Evolutionary conservation across 2,329 filamentous ascomycete genomes (phyloP).

Genomic region (Diaporthe sp.): DNA sequence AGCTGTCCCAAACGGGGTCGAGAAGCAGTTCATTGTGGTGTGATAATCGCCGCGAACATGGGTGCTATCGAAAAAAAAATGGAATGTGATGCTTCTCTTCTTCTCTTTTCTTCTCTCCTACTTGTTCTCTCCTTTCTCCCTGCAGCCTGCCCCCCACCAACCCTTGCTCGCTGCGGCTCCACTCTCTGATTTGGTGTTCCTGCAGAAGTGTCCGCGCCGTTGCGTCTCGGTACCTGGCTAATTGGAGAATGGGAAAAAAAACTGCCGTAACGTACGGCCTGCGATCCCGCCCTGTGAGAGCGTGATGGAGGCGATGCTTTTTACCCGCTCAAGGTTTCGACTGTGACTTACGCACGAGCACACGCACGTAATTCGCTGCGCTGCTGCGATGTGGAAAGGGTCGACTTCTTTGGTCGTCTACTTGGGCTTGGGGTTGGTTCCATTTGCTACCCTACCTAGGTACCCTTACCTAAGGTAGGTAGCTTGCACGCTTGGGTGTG

Average conservation of each 20-base stretch:
- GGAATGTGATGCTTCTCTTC: background rate
- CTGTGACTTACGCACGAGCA: background rate
- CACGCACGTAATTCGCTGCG: background rate
- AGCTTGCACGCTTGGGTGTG: constrained; percentile 7
- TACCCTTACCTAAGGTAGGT: background rate
- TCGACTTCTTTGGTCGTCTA: background rate
- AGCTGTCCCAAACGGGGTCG: background rate
- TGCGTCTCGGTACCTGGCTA: constrained; percentile 17
- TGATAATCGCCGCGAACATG: background rate
- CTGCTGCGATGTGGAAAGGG: background rate
- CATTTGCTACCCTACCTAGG: constrained; percentile 14
- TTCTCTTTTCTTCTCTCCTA: background rate
- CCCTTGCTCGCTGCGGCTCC: constrained; percentile 17
- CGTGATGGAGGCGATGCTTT: constrained; percentile 8
- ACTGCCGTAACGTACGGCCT: constrained; percentile 19
- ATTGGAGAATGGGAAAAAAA: background rate
- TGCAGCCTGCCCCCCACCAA: constrained; percentile 17
- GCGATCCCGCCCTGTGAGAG: background rate
- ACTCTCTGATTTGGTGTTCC: constrained; percentile 31
- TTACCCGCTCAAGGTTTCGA: constrained; percentile 25
- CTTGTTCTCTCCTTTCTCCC: constrained; percentile 32
- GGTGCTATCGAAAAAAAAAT: background rate
- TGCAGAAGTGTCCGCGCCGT: constrained; percentile 33
- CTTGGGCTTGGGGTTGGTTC: background rate
- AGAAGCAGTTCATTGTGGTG: constrained; percentile 28